These are phyloP conservation scores for Spinacia oleracea DNA, from an alignment of 179 eudicot genomes.

Conservation along the genomic window DNA sequence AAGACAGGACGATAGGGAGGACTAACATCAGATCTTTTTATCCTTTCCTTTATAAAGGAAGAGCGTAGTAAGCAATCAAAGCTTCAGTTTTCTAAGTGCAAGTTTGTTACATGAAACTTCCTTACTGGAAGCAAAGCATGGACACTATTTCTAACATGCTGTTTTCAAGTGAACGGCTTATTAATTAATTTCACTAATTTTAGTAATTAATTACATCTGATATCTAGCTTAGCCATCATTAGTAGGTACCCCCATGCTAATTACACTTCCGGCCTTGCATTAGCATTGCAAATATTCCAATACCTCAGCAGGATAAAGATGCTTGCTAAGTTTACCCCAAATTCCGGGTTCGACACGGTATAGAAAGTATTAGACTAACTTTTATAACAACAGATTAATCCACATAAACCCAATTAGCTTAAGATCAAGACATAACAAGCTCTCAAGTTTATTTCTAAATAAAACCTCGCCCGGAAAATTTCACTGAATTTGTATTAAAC, in stretches of 20 bases:
- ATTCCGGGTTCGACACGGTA: background rate
- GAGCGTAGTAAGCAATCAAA: too few relatives aligned
- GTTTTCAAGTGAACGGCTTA: background rate
- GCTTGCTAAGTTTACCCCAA: background rate
- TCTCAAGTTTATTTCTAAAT: background rate
- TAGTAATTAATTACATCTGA: background rate
- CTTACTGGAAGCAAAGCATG: background rate
- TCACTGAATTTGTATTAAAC: background rate
- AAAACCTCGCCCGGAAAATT: background rate
- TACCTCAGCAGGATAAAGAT: background rate
- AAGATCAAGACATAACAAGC: background rate
- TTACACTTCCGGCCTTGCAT: background rate
- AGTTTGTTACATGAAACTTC: too few relatives aligned
- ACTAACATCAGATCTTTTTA: too few relatives aligned
- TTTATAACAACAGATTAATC: background rate
- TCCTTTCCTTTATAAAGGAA: too few relatives aligned
- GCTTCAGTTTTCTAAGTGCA: too few relatives aligned
- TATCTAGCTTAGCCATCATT: background rate
- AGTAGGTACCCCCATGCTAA: background rate
- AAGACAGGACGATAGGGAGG: background rate
- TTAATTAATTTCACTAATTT: too few relatives aligned
- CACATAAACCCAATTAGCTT: background rate
- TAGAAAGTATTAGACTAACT: background rate
- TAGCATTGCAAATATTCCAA: background rate
- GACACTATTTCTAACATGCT: background rate